Conservation (phyloP, 176 grass and related monocot genomes). For the Eleusine coracana region DNA sequence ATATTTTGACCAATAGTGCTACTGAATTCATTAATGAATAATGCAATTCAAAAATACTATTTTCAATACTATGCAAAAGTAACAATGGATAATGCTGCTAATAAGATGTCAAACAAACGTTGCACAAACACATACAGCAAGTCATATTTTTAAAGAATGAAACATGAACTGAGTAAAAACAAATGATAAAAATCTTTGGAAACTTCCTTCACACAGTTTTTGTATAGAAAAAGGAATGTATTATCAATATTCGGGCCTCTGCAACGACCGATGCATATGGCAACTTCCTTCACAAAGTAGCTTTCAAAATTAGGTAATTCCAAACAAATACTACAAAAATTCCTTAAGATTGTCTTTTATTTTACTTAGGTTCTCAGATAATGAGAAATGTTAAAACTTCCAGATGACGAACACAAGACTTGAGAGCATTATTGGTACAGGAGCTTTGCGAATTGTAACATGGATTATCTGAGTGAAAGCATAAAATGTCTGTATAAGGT, state of each 20-base stretch:
- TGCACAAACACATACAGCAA: neutral
- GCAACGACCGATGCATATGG: no score
- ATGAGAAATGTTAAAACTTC: neutral
- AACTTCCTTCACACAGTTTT: neutral
- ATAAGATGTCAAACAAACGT: constrained; percentile 17
- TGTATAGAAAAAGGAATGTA: no score
- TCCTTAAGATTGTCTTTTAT: neutral
- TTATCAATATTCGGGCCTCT: no score
- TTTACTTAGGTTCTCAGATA: neutral
- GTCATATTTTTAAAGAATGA: neutral
- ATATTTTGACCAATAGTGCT: neutral
- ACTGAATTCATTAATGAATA: neutral
- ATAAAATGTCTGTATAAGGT: neutral
- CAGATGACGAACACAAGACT: neutral
- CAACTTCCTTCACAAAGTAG: neutral
- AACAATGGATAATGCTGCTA: neutral
- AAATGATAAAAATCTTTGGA: neutral
- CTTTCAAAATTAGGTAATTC: neutral
- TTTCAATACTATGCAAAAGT: neutral
- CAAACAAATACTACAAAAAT: neutral
- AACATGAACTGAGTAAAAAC: neutral
- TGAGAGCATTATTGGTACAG: neutral
- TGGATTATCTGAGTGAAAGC: neutral
- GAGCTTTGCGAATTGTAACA: neutral
- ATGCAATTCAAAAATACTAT: neutral